Evolutionary conservation across 805 yeast species (phyloP), one percentile per base, ranked within the genome.

Genomic region (Myxozyma nipponensis): DNA sequence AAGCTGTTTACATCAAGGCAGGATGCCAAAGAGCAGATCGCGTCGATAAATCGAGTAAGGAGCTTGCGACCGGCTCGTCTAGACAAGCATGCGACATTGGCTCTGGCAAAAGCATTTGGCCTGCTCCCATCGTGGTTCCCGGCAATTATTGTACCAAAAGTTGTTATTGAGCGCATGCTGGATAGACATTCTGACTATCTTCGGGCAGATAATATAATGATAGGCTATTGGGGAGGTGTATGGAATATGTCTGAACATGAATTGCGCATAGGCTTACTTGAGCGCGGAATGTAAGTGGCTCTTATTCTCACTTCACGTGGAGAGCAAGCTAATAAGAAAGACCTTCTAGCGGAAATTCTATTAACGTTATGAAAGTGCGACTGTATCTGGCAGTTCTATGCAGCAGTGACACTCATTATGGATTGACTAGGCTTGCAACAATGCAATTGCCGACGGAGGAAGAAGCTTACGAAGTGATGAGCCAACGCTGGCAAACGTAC

Each of bases 191-290:
- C 70, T 60, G 74, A 73, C 51, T 75, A 76, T 56, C 65, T 81
- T 42, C 59, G 62, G 15, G 78, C 79, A 26, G 86, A 82, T 60
- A 77, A 81, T 61, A 72, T 72, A 39, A 60, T 74, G 40, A 61
- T 74, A 9, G 40, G 67, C 18, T 51, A 69, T 39, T 72, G 67
- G 51, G 77, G 77, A 10, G 75, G 77, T 37, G 69, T 79, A 0
- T 73, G 79, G 74, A 63, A 66, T 39, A 64, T 82, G 60, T 62
- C 67, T 25, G 62, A 65, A 6, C 69, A 68, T 39, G 86, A 82
- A 61, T 59, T 81, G 26, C 58, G 73, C 3, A 58, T 65, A 35
- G 79, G 83, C 15, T 34, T 56, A 24, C 35, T 44, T 6, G 57
- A 56, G 30, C 56, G 60, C 15, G 58, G 32, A 15, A 24, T 42